Evolutionary conservation across 805 yeast genomes (phyloP).

Genomic region (Starmerella asiatica): DNA sequence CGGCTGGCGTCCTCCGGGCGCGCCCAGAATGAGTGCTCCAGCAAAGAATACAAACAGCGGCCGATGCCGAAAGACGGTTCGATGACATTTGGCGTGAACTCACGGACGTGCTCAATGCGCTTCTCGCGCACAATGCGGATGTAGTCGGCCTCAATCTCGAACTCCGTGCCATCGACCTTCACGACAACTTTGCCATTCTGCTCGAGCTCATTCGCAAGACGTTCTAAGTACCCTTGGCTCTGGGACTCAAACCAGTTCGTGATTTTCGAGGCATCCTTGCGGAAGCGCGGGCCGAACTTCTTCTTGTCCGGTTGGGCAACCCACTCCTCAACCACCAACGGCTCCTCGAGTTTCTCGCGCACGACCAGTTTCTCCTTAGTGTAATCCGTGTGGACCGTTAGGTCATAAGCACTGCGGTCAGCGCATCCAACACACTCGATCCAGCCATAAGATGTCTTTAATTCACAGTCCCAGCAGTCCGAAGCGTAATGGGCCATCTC

Average conservation of each 20-base stretch:
- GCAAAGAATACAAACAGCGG: slow-evolving; percentile 81
- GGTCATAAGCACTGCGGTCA: slow-evolving; percentile 95
- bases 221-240: slow-evolving; percentile 75
- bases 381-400: slow-evolving; percentile 86
- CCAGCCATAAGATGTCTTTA: slow-evolving; percentile 95
- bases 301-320: slow-evolving; percentile 86
- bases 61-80: slow-evolving; percentile 99
- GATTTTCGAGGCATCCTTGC: slow-evolving; percentile 90
- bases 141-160: slow-evolving; percentile 61
- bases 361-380: slow-evolving; percentile 93
- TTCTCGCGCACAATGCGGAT: slow-evolving; percentile 65
- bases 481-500: slow-evolving; percentile 99
- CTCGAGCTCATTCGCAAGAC: slow-evolving; percentile 54
- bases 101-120: slow-evolving; percentile 81
- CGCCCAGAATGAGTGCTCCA: slow-evolving; percentile 91
- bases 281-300: slow-evolving; percentile 94
- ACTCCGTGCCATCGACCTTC: slow-evolving; percentile 51
- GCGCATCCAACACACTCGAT: slow-evolving; percentile 99
- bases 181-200: slow-evolving; percentile 50
- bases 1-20: slow-evolving; percentile 84
- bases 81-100: slow-evolving; percentile 90
- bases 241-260: slow-evolving; percentile 63
- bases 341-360: slow-evolving; percentile 76
- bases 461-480: slow-evolving; percentile 99
- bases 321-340: slow-evolving; percentile 64